Percentiles rank a stretch among this genome's conserved stretches.
phyloP scores from a whole-genome alignment of 306 rosid genomes.

The Vicia faba region DNA sequence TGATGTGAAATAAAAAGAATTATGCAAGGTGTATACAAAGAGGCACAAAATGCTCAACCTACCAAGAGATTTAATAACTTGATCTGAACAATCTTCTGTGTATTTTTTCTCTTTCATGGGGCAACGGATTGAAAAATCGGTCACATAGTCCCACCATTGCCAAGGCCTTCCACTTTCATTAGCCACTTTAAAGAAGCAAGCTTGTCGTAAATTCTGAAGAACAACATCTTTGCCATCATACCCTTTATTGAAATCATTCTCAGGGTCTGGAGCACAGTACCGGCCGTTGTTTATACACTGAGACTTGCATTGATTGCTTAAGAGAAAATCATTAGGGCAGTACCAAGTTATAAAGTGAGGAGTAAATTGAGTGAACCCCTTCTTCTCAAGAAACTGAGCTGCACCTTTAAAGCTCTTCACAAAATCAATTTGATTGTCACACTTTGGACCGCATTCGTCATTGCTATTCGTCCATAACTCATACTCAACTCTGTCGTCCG shows the following conservation, averaged over 20 bases:
- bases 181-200: slow-evolving; percentile 86
- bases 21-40: slow-evolving; percentile 19
- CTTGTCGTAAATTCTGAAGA: slow-evolving; percentile 89
- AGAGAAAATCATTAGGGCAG: slow-evolving; percentile 80
- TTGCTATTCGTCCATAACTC: slow-evolving; percentile 97
- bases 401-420: slow-evolving; percentile 77
- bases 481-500: slow-evolving; percentile 94
- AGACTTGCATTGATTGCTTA: slow-evolving; percentile 84
- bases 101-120: slow-evolving; percentile 80
- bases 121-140: slow-evolving; percentile 92
- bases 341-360: slow-evolving; percentile 95
- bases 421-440: slow-evolving; percentile 81
- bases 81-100: slow-evolving; percentile 75
- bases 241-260: slow-evolving; percentile 86
- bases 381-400: slow-evolving; percentile 86
- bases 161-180: slow-evolving; percentile 94
- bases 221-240: slow-evolving; percentile 97
- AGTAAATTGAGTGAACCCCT: slow-evolving; percentile 82
- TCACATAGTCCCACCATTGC: slow-evolving; percentile 99
- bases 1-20: no score
- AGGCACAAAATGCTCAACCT: slow-evolving; percentile 42
- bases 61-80: slow-evolving; percentile 87
- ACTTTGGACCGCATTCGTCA: slow-evolving; percentile 90
- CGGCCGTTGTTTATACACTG: slow-evolving; percentile 91
- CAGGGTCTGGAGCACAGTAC: slow-evolving; percentile 98